Conservation (phyloP, 1,284 basidiomycete species). For the Cryptococcus sp. region DNA sequence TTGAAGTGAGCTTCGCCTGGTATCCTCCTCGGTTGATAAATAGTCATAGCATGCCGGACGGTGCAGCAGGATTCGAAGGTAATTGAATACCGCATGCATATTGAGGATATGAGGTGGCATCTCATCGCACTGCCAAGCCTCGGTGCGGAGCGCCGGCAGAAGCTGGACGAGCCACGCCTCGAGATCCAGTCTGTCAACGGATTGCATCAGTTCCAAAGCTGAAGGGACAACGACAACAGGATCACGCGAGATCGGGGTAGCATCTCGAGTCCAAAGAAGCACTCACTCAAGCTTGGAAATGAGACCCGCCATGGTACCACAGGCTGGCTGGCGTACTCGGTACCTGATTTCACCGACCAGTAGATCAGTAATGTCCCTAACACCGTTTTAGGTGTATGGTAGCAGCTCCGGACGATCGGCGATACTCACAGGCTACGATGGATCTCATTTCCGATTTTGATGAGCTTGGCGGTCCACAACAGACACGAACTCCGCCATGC, state of each 20-base stretch:
- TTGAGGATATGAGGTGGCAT: background rate
- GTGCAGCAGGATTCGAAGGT: background rate
- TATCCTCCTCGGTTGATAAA: background rate
- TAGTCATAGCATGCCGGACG: background rate
- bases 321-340: background rate
- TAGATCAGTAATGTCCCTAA: too few species aligned
- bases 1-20: background rate
- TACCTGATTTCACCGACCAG: background rate
- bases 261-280: background rate
- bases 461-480: background rate
- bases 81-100: constrained; percentile 1
- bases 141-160: background rate
- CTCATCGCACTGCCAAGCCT: background rate
- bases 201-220: too few species aligned
- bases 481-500: background rate
- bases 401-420: background rate
- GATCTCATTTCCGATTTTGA: background rate
- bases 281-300: constrained; percentile 1
- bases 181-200: background rate
- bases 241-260: too few species aligned
- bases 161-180: background rate
- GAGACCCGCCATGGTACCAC: background rate
- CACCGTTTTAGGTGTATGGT: too few species aligned
- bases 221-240: too few species aligned
- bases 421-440: background rate